Evolutionary conservation across 163 green algal genomes (phyloP), one percentile per base, ranked within the genome.

Genomic region (Chlamydomonas reinhardtii): DNA sequence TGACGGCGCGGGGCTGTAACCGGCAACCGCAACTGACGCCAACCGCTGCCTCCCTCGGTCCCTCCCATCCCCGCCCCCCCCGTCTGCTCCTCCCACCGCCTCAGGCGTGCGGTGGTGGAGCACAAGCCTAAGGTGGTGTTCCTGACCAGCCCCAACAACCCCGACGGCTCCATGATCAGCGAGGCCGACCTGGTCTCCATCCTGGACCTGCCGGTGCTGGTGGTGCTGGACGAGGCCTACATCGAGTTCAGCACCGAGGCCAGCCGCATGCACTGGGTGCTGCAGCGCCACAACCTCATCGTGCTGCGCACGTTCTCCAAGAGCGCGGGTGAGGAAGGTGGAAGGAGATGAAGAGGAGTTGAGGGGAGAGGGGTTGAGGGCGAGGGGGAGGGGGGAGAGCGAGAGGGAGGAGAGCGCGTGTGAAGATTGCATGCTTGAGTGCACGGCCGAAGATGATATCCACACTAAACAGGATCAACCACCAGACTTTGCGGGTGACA

Each of bases 141-240:
- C 90, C 89, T 99, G 15, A 99, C 98, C 4, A 98, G 94, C 0
- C 98, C 98, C 64, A 99, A 99, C 96, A 99, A 99, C 92, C 98
- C 98, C 17, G 98, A 99, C 82, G 98, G 98, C 69, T 96, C 92
- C 78, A 90, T 99, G 83, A 96, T 99, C 34, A 89, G 43, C 34
- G 94, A 97, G 48, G 39, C 71, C 31, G 82, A 92, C 64, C 75
- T 92, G 65, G 77, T 85, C 22, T 86, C 90, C 6, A 77, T 99
- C 14, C 91, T 99, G 64, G 70, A 88, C 15, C 93, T 99, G 62
- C 96, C 96, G 9, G 94, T 97, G 43, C 92, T 99, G 68, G 97
- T 99, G 25, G 97, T 99, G 19, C 93, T 99, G 65, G 98, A 99
- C 89, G 98, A 99, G 87, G 98, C 98, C 17, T 99, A 99, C 92